These are phyloP conservation scores for Pneumocystis canis DNA, from an alignment of 1,139 yeast genomes.

Conservation along the genomic window DNA sequence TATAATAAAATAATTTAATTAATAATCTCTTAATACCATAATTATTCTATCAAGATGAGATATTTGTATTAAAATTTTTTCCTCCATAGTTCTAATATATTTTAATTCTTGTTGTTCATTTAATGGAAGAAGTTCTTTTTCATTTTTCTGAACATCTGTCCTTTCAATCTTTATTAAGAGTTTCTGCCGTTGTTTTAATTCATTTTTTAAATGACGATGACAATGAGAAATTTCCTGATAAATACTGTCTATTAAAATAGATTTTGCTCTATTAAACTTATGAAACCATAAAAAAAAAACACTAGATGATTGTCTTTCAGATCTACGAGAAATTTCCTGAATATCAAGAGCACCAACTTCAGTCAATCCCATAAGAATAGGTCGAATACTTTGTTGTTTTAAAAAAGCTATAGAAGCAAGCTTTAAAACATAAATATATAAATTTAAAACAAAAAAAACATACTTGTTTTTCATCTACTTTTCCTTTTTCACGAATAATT, in stretches of 20 bases:
- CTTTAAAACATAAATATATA: constrained; percentile 1
- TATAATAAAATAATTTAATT: background rate
- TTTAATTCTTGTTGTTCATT: constrained; percentile 62
- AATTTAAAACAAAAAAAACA: constrained; percentile 29
- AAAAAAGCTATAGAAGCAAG: constrained; percentile 40
- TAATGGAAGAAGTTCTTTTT: constrained; percentile 55
- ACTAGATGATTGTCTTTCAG: constrained; percentile 82
- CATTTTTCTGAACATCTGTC: constrained; percentile 79
- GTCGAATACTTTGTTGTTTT: constrained; percentile 63
- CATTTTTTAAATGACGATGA: constrained; percentile 29
- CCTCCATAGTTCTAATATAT: constrained; percentile 30
- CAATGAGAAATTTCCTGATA: constrained; percentile 58
- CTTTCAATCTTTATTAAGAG: constrained; percentile 68
- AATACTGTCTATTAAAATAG: constrained; percentile 38
- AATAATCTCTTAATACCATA: constrained; percentile 29
- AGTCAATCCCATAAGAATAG: constrained; percentile 26
- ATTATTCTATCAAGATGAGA: constrained; percentile 26
- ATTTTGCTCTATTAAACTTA: constrained; percentile 38
- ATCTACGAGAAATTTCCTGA: constrained; percentile 87
- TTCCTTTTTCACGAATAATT: constrained; percentile 48
- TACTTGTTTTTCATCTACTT: constrained; percentile 75
- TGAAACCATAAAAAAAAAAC: constrained; percentile 73
- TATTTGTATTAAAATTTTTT: constrained; percentile 24
- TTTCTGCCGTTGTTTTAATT: constrained; percentile 49
- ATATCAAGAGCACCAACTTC: constrained; percentile 29